Base-by-base conservation (phyloP, 768 basidiomycete genomes). In the Amanita pallidorosea region DNA sequence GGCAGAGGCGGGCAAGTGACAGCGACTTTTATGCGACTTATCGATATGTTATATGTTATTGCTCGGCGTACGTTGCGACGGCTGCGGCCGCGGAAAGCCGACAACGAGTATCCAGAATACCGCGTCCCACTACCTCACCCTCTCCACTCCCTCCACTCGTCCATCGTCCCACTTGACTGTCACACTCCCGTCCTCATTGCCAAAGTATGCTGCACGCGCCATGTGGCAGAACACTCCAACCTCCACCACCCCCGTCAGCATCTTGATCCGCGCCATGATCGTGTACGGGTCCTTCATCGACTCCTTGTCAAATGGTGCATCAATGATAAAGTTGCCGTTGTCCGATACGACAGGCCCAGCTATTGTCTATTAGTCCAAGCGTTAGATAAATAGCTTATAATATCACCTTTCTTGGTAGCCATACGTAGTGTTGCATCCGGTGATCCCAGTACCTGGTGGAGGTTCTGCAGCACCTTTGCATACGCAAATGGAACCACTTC, bases 401-500 rank as follows among this genome's bases (percentile, higher is more conserved):
- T 43, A 57, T 31, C 22, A 70, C 75, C 75, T 67, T 88, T 88
- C 61, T 84, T 84, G 54, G 85, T 80, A 2, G 90, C 96, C 95
- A 99, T 97, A 37, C 95, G 77, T 36, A 99, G 73, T n/a, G 71
- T 71, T 6, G 94, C 84, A 11, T 76, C 75, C 13, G 84, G 80
- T 0, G 83, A 84, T 23, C 79, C 82, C 35, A 88, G 63, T 23
- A 65, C 62, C 47, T 76, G 64, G 35, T 74, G 79, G 33, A 94
- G 66, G 62, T 81, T 83, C 58, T 79, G 77, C 52, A 96, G 71
- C 12, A 97, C 85, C 60, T 83, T 86, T 41, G 84, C 87, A 64
- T 96, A 96, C 2, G 95, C 96, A 62, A 97, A 97, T 0, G 95
- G 94, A 1, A 90, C 88, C 8, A 99, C 94, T 69, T 99, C 96